Base-by-base conservation (phyloP, 352 stramenopile genomes). In the Globisporangium lucens region DNA sequence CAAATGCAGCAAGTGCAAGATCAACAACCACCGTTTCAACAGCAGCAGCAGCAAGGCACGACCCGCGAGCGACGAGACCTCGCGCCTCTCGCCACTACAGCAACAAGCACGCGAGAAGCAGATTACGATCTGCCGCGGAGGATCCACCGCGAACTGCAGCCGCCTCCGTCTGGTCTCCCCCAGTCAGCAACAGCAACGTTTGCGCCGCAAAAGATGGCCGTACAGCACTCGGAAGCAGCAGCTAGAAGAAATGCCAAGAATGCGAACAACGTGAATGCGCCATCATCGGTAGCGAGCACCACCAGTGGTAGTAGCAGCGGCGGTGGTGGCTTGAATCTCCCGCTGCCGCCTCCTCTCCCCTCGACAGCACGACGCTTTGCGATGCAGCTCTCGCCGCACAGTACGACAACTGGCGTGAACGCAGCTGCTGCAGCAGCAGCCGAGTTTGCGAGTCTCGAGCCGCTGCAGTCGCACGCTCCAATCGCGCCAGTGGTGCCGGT, bases 141-240 rank as follows among this genome's bases (percentile, higher is more conserved):
- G 13, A 80, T 87, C 53, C 78, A 84, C 27, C 75, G 78, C 13
- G 80, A 77, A 10, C 51, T 76, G n/a, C 70, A 71, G 52, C 65
- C 65, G 15, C 53, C 56, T 3, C 29, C 43, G 36, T 43, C 36
- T 43, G 36, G 0, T 6, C 13, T 47, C 15, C 15, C 41, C 13
- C 41, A 47, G 41, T 56, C 49, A 56, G 10, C 22, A 33, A 10
- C 47, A 9, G 6, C 61, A 22, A 24, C 27, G 27, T 63, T 49
- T 29, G 38, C 51, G 33, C 33, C 22, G 15, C 63, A 56, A 41
- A 17, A 36, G 3, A 49, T 5, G 17, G 15, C 22, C 22, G 36
- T 6, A 15, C n/a, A 22, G 2, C 12, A 15, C 30, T 29, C 51
- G 17, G 55, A 22, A 24, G 20, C 56, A 38, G 52, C 52, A 24